Percentiles rank a stretch among this genome's conserved stretches.
Conservation (phyloP, 495 filamentous ascomycete genomes). For the Penicillium simplicissimum region DNA sequence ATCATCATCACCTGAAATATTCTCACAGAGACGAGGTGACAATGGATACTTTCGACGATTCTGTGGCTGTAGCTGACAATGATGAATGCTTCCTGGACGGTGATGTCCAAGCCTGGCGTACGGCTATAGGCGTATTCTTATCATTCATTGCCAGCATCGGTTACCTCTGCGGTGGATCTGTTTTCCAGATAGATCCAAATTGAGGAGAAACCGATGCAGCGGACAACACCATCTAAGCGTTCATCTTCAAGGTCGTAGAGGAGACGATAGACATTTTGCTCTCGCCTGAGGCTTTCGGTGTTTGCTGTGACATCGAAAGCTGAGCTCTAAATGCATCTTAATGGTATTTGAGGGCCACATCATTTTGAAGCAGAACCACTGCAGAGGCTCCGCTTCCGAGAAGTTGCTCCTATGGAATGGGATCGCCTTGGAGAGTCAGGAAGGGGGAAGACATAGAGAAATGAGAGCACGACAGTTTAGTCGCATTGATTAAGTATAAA, state of each 20-base stretch:
- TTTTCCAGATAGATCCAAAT: no score
- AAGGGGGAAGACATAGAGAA: constrained; percentile 11
- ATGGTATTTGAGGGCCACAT: constrained; percentile 24
- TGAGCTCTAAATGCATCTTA: constrained; percentile 24
- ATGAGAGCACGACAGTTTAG: neutral
- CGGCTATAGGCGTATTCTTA: neutral
- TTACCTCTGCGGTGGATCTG: neutral
- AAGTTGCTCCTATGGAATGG: constrained; percentile 18
- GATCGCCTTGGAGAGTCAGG: constrained; percentile 17
- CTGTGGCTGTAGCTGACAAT: neutral
- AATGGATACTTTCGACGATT: no score
- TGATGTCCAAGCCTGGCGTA: neutral
- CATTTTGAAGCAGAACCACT: constrained; percentile 25
- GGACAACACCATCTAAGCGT: constrained; percentile 19
- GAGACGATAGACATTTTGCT: constrained; percentile 32
- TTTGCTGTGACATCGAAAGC: constrained; percentile 26
- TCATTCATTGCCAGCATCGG: neutral
- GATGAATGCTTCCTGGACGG: neutral
- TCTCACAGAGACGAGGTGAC: no score
- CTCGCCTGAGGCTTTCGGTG: constrained; percentile 18
- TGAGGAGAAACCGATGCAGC: constrained; percentile 23
- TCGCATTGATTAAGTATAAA: neutral
- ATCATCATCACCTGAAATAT: no score
- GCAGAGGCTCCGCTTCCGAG: constrained; percentile 22
- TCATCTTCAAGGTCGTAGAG: constrained; percentile 16